phyloP scores from a whole-genome alignment of 2,329 filamentous ascomycete species.

The Penicillium decumbens region DNA sequence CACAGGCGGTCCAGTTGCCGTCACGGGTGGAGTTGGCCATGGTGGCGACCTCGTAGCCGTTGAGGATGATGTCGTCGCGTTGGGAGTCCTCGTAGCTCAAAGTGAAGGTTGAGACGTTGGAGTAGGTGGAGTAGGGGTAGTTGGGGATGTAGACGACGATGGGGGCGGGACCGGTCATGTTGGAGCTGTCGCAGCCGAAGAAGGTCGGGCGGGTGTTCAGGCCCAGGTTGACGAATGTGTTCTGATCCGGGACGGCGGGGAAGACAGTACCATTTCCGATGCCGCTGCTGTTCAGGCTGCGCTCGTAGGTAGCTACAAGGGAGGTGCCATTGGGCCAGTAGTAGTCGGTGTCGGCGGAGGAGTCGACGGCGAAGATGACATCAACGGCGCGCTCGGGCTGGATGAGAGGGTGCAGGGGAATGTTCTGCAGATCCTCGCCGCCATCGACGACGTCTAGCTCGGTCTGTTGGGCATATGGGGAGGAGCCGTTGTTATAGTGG shows the following conservation, averaged over 20 bases:
- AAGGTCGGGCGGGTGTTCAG: slow-evolving; percentile 71
- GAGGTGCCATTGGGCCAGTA: slow-evolving; percentile 75
- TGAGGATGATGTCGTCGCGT: slow-evolving; percentile 76
- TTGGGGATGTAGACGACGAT: slow-evolving; percentile 87
- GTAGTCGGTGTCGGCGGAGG: slow-evolving; percentile 64
- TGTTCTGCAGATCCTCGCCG: slow-evolving; percentile 71
- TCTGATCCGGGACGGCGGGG: slow-evolving; percentile 65
- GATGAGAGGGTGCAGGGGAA: slow-evolving; percentile 72
- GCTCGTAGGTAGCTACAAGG: slow-evolving; percentile 68
- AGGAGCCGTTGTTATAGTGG: slow-evolving; percentile 56
- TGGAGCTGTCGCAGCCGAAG: slow-evolving; percentile 69
- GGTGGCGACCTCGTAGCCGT: slow-evolving; percentile 80
- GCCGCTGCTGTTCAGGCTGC: slow-evolving; percentile 52
- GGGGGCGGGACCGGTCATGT: slow-evolving; percentile 57
- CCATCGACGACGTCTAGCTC: slow-evolving; percentile 71
- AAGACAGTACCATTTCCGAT: slow-evolving; percentile 66
- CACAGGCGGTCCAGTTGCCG: slow-evolving; percentile 71
- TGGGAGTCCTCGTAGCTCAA: slow-evolving; percentile 58
- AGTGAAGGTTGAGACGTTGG: slow-evolving; percentile 76
- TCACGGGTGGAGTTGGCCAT: slow-evolving; percentile 75
- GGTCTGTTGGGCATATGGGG: slow-evolving; percentile 51
- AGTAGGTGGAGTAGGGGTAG: slow-evolving; percentile 68
- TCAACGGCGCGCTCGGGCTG: slow-evolving; percentile 68
- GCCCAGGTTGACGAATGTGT: slow-evolving; percentile 73
- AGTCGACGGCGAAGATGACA: slow-evolving; percentile 76